Evolutionary conservation across 139 green algal species (phyloP).

Genomic region (Diplosphaera chodatii): DNA sequence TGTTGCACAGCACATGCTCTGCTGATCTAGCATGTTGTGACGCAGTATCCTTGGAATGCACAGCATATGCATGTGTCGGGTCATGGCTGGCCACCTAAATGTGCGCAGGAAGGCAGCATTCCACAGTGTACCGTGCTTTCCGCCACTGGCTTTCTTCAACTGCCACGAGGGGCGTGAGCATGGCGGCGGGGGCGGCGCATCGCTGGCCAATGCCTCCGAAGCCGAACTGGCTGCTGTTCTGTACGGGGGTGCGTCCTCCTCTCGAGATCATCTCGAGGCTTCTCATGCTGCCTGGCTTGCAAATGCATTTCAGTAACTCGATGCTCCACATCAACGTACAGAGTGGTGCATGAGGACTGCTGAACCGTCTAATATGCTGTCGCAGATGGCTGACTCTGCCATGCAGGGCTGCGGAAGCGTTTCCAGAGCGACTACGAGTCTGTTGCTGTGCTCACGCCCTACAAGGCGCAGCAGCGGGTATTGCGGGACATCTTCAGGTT

Average conservation of each 20-base stretch:
- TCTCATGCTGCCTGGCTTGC: too few species aligned
- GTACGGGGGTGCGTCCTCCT: neutral
- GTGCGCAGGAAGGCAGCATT: conserved; percentile 10
- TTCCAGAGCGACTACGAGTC: conserved; percentile 23
- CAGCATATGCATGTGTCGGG: too few species aligned
- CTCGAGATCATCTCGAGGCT: too few species aligned
- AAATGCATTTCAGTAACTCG: too few species aligned
- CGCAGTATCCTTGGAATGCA: too few species aligned
- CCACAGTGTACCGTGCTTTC: conserved; percentile 10
- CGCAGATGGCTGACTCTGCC: too few species aligned
- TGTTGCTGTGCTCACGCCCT: conserved; percentile 52
- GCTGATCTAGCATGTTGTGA: too few species aligned
- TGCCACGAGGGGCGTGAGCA: conserved; percentile 46
- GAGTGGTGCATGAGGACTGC: too few species aligned
- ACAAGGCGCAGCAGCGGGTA: conserved; percentile 43
- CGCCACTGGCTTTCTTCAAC: conserved; percentile 34
- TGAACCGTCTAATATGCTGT: too few species aligned
- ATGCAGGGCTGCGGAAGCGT: conserved; percentile 26
- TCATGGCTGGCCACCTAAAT: too few species aligned
- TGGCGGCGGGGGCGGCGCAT: conserved; percentile 29
- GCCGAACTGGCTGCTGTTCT: conserved; percentile 26
- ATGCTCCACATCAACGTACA: too few species aligned
- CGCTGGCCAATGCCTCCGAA: conserved; percentile 29
- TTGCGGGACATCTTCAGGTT: conserved; percentile 23
- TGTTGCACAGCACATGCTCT: too few species aligned